Evolutionary conservation across 225 moss, liverwort and hornwort genomes (phyloP).

Genomic region (Bryum argenteum): DNA sequence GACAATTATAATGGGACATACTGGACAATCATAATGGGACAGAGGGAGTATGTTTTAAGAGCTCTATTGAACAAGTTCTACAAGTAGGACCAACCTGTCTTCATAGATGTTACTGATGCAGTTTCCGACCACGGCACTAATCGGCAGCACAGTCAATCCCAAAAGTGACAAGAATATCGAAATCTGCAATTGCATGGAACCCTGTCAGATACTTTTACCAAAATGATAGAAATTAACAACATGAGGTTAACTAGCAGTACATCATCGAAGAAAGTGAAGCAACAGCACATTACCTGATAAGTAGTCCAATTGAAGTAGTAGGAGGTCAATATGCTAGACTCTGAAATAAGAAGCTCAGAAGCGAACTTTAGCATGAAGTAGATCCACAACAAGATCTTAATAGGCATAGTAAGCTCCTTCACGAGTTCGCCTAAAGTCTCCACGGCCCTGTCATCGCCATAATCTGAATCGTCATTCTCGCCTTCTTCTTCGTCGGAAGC

Average conservation of each 20-base stretch:
- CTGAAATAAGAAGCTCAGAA: constrained; percentile 87
- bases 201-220: neutral
- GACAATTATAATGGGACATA: no score
- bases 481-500: constrained; percentile 34
- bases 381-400: constrained; percentile 80
- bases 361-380: constrained; percentile 97
- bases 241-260: no score
- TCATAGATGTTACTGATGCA: constrained; percentile 86
- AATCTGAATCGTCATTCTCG: constrained; percentile 41
- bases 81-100: constrained; percentile 64
- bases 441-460: constrained; percentile 43
- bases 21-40: no score
- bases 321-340: constrained; percentile 84
- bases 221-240: neutral
- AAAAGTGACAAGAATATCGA: constrained; percentile 77
- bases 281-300: constrained; percentile 39
- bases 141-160: constrained; percentile 90
- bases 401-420: constrained; percentile 57
- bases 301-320: constrained; percentile 80
- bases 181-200: constrained; percentile 43
- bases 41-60: neutral
- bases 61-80: neutral
- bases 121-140: constrained; percentile 90
- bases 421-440: constrained; percentile 57
- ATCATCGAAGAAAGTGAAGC: neutral